phyloP scores from a whole-genome alignment of 2,329 filamentous ascomycete genomes.

The Fusarium pseudograminearum region DNA sequence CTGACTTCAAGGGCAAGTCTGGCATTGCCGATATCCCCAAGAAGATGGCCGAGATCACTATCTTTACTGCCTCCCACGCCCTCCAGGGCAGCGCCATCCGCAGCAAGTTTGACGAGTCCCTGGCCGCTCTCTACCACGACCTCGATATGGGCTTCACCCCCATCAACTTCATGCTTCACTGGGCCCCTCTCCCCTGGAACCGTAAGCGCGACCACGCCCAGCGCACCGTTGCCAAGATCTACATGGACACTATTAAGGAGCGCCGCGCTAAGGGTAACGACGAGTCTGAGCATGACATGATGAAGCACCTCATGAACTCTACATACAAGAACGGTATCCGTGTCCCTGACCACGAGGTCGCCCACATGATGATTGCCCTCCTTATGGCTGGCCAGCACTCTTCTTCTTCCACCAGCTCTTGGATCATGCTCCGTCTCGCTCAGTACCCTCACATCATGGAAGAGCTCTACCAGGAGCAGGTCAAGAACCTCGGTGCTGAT shows the following conservation, averaged over 20 bases:
- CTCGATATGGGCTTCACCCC: constrained; percentile 91
- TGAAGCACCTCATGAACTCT: constrained; percentile 89
- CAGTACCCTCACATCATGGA: constrained; percentile 81
- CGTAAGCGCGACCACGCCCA: constrained; percentile 83
- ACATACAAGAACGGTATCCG: constrained; percentile 84
- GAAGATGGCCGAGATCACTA: constrained; percentile 86
- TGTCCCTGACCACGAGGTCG: constrained; percentile 86
- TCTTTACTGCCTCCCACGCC: constrained; percentile 88
- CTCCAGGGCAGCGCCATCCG: constrained; percentile 88
- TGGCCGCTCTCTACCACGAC: constrained; percentile 87
- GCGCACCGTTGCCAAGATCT: constrained; percentile 82
- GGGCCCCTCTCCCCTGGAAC: constrained; percentile 91
- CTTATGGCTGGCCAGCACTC: constrained; percentile 94
- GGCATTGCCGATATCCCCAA: constrained; percentile 79
- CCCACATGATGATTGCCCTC: constrained; percentile 93
- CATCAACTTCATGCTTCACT: constrained; percentile 90
- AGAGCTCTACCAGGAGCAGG: constrained; percentile 86
- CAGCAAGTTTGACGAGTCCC: constrained; percentile 80
- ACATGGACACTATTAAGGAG: constrained; percentile 83
- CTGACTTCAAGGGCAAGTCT: constrained; percentile 74
- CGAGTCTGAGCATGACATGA: constrained; percentile 77
- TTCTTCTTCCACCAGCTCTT: constrained; percentile 84
- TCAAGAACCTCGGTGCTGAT: constrained; percentile 76
- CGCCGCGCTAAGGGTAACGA: constrained; percentile 67
- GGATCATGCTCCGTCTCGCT: constrained; percentile 86